Percentiles rank a stretch among this genome's conserved stretches.
phyloP scores from a whole-genome alignment of 148 eudicot genomes.

The Polygonum maritimum region DNA sequence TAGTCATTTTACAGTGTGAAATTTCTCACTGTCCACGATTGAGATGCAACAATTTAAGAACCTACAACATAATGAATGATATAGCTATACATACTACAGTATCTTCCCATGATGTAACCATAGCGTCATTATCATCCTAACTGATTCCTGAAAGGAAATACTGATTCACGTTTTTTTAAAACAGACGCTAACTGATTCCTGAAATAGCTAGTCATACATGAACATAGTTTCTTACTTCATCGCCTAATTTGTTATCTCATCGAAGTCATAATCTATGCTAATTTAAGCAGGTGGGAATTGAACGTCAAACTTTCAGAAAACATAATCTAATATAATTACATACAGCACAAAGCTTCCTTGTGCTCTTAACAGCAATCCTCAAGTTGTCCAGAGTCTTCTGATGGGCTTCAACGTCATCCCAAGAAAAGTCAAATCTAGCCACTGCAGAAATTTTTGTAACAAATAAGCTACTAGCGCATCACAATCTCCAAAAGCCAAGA shows the following conservation, averaged over 20 bases:
- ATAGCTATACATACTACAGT: neutral
- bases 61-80: neutral
- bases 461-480: neutral
- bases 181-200: neutral
- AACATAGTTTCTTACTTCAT: neutral
- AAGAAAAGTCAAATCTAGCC: constrained; percentile 94
- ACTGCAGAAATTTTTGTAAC: constrained; percentile 24
- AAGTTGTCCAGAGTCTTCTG: constrained; percentile 80
- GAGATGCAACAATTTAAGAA: neutral
- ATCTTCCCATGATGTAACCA: neutral
- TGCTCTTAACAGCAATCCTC: constrained; percentile 70
- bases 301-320: neutral
- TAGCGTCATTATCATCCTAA: neutral
- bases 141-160: neutral
- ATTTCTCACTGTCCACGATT: neutral
- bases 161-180: no score
- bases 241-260: neutral
- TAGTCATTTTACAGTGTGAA: neutral
- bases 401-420: constrained; percentile 66
- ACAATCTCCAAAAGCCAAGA: neutral
- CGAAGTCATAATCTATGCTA: neutral
- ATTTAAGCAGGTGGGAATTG: neutral
- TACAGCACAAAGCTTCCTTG: constrained; percentile 95
- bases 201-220: neutral
- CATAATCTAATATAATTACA: constrained; percentile 10